Base-by-base conservation (phyloP, 352 stramenopile genomes). In the Phytophthora litchii region DNA sequence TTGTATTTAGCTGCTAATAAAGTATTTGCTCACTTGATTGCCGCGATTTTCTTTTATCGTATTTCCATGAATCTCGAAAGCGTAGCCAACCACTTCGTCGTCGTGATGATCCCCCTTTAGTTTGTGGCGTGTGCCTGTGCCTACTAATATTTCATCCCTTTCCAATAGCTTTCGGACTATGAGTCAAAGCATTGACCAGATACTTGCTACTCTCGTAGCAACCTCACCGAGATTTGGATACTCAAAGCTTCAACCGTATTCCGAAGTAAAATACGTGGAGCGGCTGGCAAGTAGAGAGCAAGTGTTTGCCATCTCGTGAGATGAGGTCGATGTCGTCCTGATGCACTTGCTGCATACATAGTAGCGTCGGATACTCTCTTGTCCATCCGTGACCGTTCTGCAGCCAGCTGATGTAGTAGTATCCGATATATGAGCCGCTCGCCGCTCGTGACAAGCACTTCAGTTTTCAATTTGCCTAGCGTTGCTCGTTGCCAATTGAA, bases 401-500 rank as follows among this genome's bases (percentile, higher is more conserved):
- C 3, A 5, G 23, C 5, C 23, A 27, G 23, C 23, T 27, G 23
- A 27, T 27, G 23, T 27, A 27, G 23, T 27, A 27, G 23, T 27
- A 27, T 27, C 23, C 23, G 23, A 27, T 27, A 27, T 27, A 27
- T 27, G 23, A 27, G 23, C 5, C 23, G 16, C 25, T 13, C 11
- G 23, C 5, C 23, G 16, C 25, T 13, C 11, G 51, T 57, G 46
- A 53, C 53, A 37, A 69, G 29, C 23, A 31, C 52, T 64, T 69
- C 54, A 69, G 54, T 64, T 56, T 60, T 21, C 36, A 60, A 51
- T 23, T 54, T 61, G 50, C 19, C 50, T 13, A 12, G 38, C 38
- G 27, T 48, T 35, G 27, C 49, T 45, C 50, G 48, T 5, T 20
- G 32, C 1, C 20, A 23, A 36, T n/a, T 32, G 20, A 20, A 13